Base-by-base conservation (phyloP, 2,329 filamentous ascomycete species). In the Hymenoscyphus repandus region DNA sequence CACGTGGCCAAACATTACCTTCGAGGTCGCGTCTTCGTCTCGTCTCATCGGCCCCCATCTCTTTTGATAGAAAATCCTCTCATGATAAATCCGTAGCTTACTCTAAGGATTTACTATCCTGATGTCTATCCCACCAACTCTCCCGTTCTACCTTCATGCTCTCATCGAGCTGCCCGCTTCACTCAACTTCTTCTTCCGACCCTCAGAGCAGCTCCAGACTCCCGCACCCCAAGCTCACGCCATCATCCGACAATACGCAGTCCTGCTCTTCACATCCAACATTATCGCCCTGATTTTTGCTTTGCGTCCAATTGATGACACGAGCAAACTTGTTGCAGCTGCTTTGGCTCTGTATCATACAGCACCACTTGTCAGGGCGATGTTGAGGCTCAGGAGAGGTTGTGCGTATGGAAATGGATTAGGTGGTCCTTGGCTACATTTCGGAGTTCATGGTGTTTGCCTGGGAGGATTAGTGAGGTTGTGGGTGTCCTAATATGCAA, bases 221-320 rank as follows among this genome's bases (percentile, higher is more conserved):
- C 55, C 65, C 34, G 64, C 66, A 33, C 64, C 66, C 9, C 60
- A 67, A 54, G 65, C 69, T 9, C 63, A 70, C 37, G 57, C 66
- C 20, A 45, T 64, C 22, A 65, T 71, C 44, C 58, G 62, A 31
- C 69, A 72, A 58, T 71, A 70, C 51, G 68, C 68, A n/a, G 52
- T 68, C 6, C 59, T 70, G 0, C 58, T 71, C 5, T 45, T 70
- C 13, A 49, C 56, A 12, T 66, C 68, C 10, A 64, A 59, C 50
- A 52, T 70, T 34, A 62, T 72, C 27, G 65, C 68, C 5, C 27
- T 63, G 4, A 57, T 64, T 9, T 69, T 70, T 46, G 57, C 62
- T 37, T 31, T 56, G 6, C 54, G 64, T 1, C 53, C 58, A 1
- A 22, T 61, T n/a, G 66, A 68, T 50, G 50, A 55, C 3, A 62